These are phyloP conservation scores for Neofusicoccum laricinum DNA, from an alignment of 2,329 filamentous ascomycete genomes.

Conservation along the genomic window DNA sequence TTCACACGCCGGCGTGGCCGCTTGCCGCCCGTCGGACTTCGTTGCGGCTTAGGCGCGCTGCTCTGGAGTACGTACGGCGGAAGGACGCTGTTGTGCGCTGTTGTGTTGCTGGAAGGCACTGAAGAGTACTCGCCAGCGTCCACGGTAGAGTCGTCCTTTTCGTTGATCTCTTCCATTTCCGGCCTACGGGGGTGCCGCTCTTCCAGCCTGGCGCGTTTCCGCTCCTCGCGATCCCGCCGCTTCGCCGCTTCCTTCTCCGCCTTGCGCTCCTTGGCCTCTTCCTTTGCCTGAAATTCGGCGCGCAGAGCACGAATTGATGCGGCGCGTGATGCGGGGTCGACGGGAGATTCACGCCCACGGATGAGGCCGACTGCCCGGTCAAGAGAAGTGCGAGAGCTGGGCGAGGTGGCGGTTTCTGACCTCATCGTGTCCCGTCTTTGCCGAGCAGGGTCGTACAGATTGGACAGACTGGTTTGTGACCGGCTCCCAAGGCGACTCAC, in stretches of 20 bases:
- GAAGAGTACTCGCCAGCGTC: constrained; percentile 36
- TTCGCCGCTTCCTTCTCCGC: constrained; percentile 52
- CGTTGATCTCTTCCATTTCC: constrained; percentile 32
- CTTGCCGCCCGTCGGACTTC: constrained; percentile 31
- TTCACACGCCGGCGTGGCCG: constrained; percentile 36
- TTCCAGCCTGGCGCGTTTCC: constrained; percentile 44
- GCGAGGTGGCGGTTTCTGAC: constrained; percentile 48
- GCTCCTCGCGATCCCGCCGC: constrained; percentile 37
- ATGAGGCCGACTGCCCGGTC: constrained; percentile 55
- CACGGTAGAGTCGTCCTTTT: constrained; percentile 26
- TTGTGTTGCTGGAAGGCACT: constrained; percentile 22
- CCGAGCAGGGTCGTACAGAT: constrained; percentile 41
- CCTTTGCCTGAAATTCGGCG: constrained; percentile 57
- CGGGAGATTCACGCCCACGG: constrained; percentile 45
- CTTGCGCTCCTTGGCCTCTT: constrained; percentile 56
- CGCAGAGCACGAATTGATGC: constrained; percentile 56
- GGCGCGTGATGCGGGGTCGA: constrained; percentile 53
- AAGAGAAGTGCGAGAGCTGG: constrained; percentile 54
- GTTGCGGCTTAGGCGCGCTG: constrained; percentile 31
- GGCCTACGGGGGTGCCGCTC: constrained; percentile 41
- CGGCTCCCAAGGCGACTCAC: constrained; percentile 48
- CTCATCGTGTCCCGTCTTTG: constrained; percentile 50
- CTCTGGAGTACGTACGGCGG: constrained; percentile 12
- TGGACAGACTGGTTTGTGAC: constrained; percentile 53
- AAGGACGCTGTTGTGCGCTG: background rate